A percentile compares a stretch with the other conserved stretches of the same genome.
Evolutionary conservation across 805 yeast genomes (phyloP).

Genomic region (Candida sithepensis): DNA sequence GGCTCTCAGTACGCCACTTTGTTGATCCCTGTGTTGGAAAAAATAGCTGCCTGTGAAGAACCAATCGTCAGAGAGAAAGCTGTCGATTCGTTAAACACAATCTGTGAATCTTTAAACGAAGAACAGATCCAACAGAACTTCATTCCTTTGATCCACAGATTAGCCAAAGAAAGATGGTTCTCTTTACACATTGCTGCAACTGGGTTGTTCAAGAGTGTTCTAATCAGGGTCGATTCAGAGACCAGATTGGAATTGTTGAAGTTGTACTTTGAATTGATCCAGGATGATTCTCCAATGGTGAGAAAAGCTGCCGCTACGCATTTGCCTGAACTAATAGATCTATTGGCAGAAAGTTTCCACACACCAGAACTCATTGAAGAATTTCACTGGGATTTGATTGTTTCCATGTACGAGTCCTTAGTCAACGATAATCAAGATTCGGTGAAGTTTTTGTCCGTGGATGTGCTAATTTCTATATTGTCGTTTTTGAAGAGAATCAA

Average conservation of each 20-base stretch:
- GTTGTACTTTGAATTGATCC: conserved; percentile 65
- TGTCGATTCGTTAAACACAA: conserved; percentile 72
- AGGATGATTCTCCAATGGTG: conserved; percentile 97
- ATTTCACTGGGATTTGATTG: conserved; percentile 71
- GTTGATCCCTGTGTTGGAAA: conserved; percentile 68
- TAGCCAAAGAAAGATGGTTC: conserved; percentile 92
- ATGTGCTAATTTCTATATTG: conserved; percentile 79
- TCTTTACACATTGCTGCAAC: conserved; percentile 88
- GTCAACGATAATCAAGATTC: conserved; percentile 90
- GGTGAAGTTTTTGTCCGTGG: conserved; percentile 86
- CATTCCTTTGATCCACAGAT: conserved; percentile 70
- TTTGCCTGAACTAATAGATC: conserved; percentile 69
- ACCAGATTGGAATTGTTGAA: conserved; percentile 60
- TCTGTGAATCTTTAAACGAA: conserved; percentile 59
- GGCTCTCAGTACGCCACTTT: conserved; percentile 64
- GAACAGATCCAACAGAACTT: conserved; percentile 65
- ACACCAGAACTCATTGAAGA: conserved; percentile 45
- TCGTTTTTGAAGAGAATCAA: conserved; percentile 57
- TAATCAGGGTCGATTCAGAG: conserved; percentile 52
- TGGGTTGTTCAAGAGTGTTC: conserved; percentile 74
- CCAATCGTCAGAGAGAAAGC: conserved; percentile 96
- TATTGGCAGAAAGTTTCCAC: conserved; percentile 35
- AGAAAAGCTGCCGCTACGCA: conserved; percentile 89
- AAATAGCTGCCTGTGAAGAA: conserved; percentile 89
- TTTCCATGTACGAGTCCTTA: conserved; percentile 76